Evolutionary conservation across 2,329 filamentous ascomycete species (phyloP).

Genomic region (Arthroderma sp.): DNA sequence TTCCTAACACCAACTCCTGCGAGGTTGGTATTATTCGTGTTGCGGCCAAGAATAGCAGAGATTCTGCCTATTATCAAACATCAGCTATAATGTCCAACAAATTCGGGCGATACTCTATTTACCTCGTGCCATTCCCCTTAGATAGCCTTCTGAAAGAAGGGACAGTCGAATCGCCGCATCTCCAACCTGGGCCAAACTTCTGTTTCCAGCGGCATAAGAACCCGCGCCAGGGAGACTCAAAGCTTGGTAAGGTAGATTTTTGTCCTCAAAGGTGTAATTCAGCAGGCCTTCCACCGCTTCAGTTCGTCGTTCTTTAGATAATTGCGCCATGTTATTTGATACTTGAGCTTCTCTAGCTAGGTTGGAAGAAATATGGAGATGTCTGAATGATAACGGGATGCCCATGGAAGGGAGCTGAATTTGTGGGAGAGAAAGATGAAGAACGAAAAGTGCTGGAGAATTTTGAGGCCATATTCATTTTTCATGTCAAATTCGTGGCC

Average conservation of each 20-base stretch:
- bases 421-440: too few species aligned
- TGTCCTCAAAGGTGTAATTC: neutral
- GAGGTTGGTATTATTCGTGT: constrained; percentile 13
- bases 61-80: neutral
- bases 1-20: constrained; percentile 8
- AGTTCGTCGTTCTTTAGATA: too few species aligned
- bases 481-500: too few species aligned
- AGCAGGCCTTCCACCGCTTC: neutral
- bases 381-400: neutral
- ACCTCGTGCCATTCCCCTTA: neutral
- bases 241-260: neutral
- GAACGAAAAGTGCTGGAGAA: too few species aligned
- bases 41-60: neutral
- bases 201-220: constrained; percentile 1
- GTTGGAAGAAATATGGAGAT: too few species aligned
- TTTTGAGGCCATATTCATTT: too few species aligned
- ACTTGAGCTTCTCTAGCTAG: too few species aligned
- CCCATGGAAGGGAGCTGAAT: too few species aligned
- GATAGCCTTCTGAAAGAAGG: constrained; percentile 2
- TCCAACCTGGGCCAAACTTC: constrained; percentile 8
- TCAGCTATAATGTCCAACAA: neutral
- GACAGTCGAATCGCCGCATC: constrained; percentile 7
- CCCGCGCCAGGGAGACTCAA: neutral
- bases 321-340: too few species aligned
- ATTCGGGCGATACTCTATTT: neutral